phyloP scores from a whole-genome alignment of 768 basidiomycete species.

The Leccinellum rugosiceps region DNA sequence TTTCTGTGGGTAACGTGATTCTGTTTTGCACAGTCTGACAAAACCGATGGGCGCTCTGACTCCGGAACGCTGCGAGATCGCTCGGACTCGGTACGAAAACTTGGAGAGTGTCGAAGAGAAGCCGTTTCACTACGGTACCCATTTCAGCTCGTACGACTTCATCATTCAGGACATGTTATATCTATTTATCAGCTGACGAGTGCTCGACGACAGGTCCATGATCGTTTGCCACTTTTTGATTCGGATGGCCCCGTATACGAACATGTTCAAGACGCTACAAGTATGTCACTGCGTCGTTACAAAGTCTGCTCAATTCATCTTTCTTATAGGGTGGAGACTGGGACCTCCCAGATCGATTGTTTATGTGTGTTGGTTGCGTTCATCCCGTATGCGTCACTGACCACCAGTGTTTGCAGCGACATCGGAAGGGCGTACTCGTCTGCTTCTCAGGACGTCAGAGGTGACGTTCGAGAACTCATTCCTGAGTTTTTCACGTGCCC shows the following conservation, averaged over 20 bases:
- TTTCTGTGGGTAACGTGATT: background rate
- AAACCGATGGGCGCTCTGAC: slow-evolving; percentile 92
- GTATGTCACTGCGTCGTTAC: slow-evolving; percentile 26
- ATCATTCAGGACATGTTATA: background rate
- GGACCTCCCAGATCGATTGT: slow-evolving; percentile 88
- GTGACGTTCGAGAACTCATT: slow-evolving; percentile 91
- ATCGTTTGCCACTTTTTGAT: slow-evolving; percentile 95
- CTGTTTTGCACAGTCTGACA: slow-evolving; percentile 56
- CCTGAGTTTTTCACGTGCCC: slow-evolving; percentile 86
- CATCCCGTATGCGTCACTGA: slow-evolving; percentile 2
- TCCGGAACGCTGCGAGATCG: slow-evolving; percentile 67
- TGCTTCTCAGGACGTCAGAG: slow-evolving; percentile 80
- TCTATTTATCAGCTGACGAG: background rate
- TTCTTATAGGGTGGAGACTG: slow-evolving; percentile 79
- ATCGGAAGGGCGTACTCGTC: slow-evolving; percentile 80
- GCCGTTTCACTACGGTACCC: slow-evolving; percentile 92
- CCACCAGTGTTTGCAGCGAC: slow-evolving; percentile 44
- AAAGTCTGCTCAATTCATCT: background rate
- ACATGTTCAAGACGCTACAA: slow-evolving; percentile 91
- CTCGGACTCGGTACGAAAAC: slow-evolving; percentile 68
- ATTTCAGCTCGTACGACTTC: slow-evolving; percentile 67
- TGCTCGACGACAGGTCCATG: slow-evolving; percentile 56
- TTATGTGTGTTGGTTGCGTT: slow-evolving; percentile 46
- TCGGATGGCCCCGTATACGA: slow-evolving; percentile 83
- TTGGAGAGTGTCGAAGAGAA: slow-evolving; percentile 77